Evolutionary conservation across 2,329 filamentous ascomycete species (phyloP), one percentile per base, ranked within the genome.

Genomic region (Dendryphion nanum): DNA sequence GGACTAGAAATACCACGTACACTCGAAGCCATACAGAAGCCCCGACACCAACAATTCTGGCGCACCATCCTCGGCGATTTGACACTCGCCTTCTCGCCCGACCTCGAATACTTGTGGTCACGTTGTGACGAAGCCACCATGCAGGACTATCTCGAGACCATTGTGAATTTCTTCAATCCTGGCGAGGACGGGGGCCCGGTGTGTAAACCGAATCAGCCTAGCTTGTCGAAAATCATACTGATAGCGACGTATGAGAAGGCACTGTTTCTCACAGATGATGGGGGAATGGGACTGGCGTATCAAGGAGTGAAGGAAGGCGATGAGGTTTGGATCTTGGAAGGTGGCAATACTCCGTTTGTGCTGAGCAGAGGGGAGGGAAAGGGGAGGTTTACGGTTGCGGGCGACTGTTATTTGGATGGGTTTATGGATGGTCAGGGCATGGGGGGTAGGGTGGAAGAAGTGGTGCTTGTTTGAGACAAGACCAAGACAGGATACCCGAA

Each of bases 301-400:
- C 15, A 10, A 17, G 15, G 13, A 8, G 15, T 15, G 3, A 12
- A 17, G 15, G 10, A 10, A 3, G 29, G 29, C 8, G 29, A 34
- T n/a, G 12, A 16, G 34, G 18, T 19, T 30, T 29, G 21, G 20
- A 29, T 28, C 2, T 16, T 20, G n/a, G 30, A 34, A 34, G 36
- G 29, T 2, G 29, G 29, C 2, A 30, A 30, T 4, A 15, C 16
- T 3, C 29, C 29, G 12, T 30, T 30, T 15, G 13, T 30, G 2
- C 4, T 17, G 15, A 30, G 15, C 29, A 30, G 5, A 35, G 21
- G 33, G 26, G 29, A 30, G 4, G 8, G 8, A n/a, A 26, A 8
- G n/a, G 23, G n/a, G 7, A 8, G n/a, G 7, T n/a, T 8, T 26
- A n/a, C n/a, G n/a, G 10, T 30, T 17, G 15, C 16, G 12, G 29